Evolutionary conservation across 2,329 filamentous ascomycete genomes (phyloP), one percentile per base, ranked within the genome.

Genomic region (Talaromyces sp.): DNA sequence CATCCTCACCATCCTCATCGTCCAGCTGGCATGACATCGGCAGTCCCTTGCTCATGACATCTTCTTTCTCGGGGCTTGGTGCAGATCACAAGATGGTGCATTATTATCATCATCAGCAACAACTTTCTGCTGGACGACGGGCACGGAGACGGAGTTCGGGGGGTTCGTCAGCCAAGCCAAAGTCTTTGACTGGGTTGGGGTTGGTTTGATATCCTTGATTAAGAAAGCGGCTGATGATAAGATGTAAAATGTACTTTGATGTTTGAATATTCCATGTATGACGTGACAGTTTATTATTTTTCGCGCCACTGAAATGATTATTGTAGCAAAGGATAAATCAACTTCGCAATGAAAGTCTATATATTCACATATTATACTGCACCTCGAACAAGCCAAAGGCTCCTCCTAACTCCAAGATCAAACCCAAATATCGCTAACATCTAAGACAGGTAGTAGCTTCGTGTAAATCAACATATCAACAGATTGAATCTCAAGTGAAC

Each of bases 141-240:
- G 52, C 52, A 11, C n/a, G 56, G 2, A 58, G 61, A 14, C 50
- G 57, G 52, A 60, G 61, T 65, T 66, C 21, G 58, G 54, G n/a
- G 58, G 52, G 9, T 58, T 66, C 39, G 66, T 70, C 9, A 16
- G 21, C 56, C 21, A 58, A 60, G 48, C 23, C 35, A 6, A 39
- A 44, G 21, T 37, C 57, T 46, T 14, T 60, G 18, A 60, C 57
- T 28, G 61, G 61, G 21, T 31, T 63, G n/a, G 61, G 61, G 5
- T 39, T 63, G 56, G 37, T 28, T 16, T 59, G 37, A 58, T 52
- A 37, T n/a, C 5, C 12, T 37, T 62, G 16, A 25, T 33, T 6
- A 11, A 2, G 12, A n/a, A n/a, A 52, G n/a, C 12, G 25, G 14
- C 28, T 33, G 9, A 52, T 52, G 48, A 52, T 33, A 35, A 52